phyloP scores from a whole-genome alignment of 495 filamentous ascomycete species.

The Staphylotrichum tortipilum region DNA sequence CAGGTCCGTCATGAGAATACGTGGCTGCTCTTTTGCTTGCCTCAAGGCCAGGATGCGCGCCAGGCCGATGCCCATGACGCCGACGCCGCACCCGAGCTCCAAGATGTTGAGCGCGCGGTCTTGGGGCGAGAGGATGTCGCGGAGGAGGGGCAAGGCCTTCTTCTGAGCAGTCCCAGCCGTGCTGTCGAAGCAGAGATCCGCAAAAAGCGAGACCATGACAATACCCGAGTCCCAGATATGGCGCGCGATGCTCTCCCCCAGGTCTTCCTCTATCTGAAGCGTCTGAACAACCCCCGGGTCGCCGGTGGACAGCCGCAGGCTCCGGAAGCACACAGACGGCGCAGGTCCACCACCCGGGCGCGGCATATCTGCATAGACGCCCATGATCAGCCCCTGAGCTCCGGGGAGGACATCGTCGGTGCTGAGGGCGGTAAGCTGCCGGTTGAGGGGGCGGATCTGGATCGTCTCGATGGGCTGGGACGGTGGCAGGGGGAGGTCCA shows the following conservation, averaged over 20 bases:
- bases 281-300: conserved; percentile 3
- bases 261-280: conserved; percentile 68
- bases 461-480: conserved; percentile 25
- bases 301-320: conserved; percentile 22
- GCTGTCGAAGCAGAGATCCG: conserved; percentile 21
- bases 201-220: conserved; percentile 30
- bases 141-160: conserved; percentile 7
- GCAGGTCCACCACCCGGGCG: not conserved
- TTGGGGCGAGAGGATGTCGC: conserved; percentile 9
- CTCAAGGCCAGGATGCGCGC: conserved; percentile 45
- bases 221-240: conserved; percentile 75
- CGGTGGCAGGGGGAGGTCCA: conserved; percentile 25
- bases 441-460: conserved; percentile 28
- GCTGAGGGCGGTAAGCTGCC: conserved; percentile 21
- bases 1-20: conserved; percentile 72
- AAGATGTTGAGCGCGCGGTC: conserved; percentile 43
- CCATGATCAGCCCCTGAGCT: conserved; percentile 28
- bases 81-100: conserved; percentile 80
- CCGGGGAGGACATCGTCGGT: conserved; percentile 22
- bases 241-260: conserved; percentile 87
- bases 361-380: conserved; percentile 28
- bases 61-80: conserved; percentile 70
- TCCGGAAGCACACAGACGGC: conserved; percentile 28
- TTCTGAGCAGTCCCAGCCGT: not conserved
- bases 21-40: conserved; percentile 14